phyloP scores from a whole-genome alignment of 1,284 basidiomycete genomes.

The Naganishia albida region DNA sequence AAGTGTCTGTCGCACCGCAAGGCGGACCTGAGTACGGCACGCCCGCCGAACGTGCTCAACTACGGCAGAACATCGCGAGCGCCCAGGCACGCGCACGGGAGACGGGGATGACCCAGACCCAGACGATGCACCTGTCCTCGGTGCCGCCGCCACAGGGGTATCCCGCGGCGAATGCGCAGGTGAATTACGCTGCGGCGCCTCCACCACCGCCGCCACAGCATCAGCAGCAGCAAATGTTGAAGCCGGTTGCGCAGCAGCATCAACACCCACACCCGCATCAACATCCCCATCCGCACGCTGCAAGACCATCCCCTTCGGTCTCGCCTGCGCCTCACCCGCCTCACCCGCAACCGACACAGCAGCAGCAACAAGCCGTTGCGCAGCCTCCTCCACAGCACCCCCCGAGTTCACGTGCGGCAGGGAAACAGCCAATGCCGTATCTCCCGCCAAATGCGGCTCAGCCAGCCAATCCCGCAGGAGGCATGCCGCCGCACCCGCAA shows the following conservation, averaged over 20 bases:
- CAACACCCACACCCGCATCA: neutral
- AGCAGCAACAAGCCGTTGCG: constrained; percentile 36
- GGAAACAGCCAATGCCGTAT: constrained; percentile 71
- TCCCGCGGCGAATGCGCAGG: constrained; percentile 44
- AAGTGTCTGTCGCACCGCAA: constrained; percentile 52
- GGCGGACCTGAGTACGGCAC: no score
- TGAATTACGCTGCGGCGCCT: constrained; percentile 22
- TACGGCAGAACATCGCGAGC: constrained; percentile 38
- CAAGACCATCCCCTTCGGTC: constrained; percentile 35
- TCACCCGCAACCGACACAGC: constrained; percentile 36
- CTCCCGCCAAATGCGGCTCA: constrained; percentile 38
- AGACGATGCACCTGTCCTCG: constrained; percentile 42
- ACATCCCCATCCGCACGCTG: constrained; percentile 3
- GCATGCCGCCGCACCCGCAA: constrained; percentile 37
- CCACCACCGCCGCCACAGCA: constrained; percentile 35
- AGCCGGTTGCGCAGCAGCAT: constrained; percentile 6
- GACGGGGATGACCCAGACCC: neutral
- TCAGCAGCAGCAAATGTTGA: neutral
- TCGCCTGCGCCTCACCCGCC: constrained; percentile 39
- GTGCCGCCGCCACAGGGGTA: constrained; percentile 47
- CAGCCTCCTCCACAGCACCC: constrained; percentile 42
- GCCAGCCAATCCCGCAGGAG: constrained; percentile 24
- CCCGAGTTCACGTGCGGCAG: constrained; percentile 67
- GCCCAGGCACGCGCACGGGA: neutral
- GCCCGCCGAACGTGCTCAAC: constrained; percentile 27